phyloP scores from a whole-genome alignment of 345 rosid genomes.

The Ailanthus altissimus region DNA sequence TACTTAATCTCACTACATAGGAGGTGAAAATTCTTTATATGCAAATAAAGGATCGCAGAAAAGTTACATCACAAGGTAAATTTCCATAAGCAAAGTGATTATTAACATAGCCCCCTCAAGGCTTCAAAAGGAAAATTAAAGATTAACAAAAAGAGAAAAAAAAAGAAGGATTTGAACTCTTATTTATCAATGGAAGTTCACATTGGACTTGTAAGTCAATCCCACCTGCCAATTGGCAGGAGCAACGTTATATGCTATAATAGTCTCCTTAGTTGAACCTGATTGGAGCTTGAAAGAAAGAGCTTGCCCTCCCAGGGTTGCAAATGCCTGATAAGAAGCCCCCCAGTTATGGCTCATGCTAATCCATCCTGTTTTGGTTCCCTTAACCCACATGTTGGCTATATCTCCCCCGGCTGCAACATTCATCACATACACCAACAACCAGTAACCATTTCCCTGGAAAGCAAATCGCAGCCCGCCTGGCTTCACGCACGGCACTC shows the following conservation, averaged over 20 bases:
- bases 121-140: neutral
- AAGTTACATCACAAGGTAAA: neutral
- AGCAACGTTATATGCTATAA: constrained; percentile 57
- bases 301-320: constrained; percentile 68
- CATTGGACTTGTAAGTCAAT: constrained; percentile 46
- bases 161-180: neutral
- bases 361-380: constrained; percentile 74
- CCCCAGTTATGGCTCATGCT: constrained; percentile 95
- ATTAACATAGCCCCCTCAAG: neutral
- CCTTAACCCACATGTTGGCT: constrained; percentile 57
- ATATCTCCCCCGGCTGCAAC: constrained; percentile 76
- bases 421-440: constrained; percentile 65
- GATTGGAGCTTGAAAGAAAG: constrained; percentile 72
- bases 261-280: constrained; percentile 59
- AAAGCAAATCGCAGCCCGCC: constrained; percentile 48
- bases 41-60: neutral
- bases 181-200: constrained; percentile 56
- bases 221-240: constrained; percentile 71
- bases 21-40: neutral
- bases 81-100: neutral
- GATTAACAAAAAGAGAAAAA: neutral
- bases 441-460: constrained; percentile 66
- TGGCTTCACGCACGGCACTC: constrained; percentile 53
- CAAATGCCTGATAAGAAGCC: constrained; percentile 88
- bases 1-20: neutral